Base-by-base conservation (phyloP, 2,329 filamentous ascomycete species). In the Emmonsiellopsis sp. region DNA sequence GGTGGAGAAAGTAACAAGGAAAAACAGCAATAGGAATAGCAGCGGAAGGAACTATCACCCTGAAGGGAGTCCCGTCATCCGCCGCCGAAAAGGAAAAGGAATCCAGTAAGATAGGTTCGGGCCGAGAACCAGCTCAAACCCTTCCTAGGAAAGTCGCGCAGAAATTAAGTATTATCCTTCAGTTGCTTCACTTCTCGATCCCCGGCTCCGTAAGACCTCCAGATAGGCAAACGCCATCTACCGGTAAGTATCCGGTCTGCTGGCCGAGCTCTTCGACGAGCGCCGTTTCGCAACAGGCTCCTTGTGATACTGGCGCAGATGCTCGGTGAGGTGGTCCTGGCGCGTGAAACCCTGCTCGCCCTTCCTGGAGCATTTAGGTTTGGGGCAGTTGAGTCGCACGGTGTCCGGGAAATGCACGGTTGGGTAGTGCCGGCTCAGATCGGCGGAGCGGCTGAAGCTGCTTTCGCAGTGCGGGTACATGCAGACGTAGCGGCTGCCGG, bases 241-340 rank as follows among this genome's bases (percentile, higher is more conserved):
- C n/a, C 37, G 37, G 33, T 27, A 34, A 3, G 43, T 37, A n/a
- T 42, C 32, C 13, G 48, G 48, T 3, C 13, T 40, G 37, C 37
- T 50, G 46, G 21, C 21, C 34, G 46, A 37, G 13, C 53, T 53
- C 60, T 67, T 68, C 52, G 64, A 61, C 11, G 62, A 60, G 11
- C 62, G 59, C 1, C 70, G 69, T 61, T 73, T 73, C 2, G 71
- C 69, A 14, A 75, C 62, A 36, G 77, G 69, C 45, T 74, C 63
- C 52, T 76, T 72, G 61, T 83, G 81, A 55, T 75, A 80, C 43
- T 77, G 77, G 51, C 80, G 68, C 51, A 78, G 63, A 62, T 84
- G 81, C 60, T 83, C 81, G 40, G 71, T 71, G 42, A 81, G 68
- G 60, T 83, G 80, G 60, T 84, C 81, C 51, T 74, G 70, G 5